Percentiles rank a stretch among this genome's conserved stretches.
These are phyloP conservation scores for Cornus florida DNA, from an alignment of 148 eudicot genomes.

Conservation along the genomic window DNA sequence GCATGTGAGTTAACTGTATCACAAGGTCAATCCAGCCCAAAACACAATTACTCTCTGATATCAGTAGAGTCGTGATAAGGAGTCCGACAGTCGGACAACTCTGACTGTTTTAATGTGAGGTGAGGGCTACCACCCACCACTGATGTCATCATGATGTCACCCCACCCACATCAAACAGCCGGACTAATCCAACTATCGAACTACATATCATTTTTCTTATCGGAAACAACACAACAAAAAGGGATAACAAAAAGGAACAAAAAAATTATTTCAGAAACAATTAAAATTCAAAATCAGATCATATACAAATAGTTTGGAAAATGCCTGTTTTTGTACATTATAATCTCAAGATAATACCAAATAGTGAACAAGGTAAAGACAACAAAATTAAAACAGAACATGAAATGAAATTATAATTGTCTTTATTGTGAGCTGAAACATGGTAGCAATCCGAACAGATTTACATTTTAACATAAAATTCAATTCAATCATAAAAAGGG, in stretches of 20 bases:
- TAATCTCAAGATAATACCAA: too few relatives aligned
- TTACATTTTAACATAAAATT: background rate
- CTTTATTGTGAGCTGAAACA: background rate
- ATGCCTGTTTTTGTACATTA: too few relatives aligned
- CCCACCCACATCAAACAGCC: too few relatives aligned
- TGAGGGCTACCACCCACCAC: too few relatives aligned
- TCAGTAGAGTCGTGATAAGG: too few relatives aligned
- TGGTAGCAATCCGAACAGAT: background rate
- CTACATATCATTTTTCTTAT: background rate
- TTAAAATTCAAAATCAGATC: background rate
- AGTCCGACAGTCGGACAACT: too few relatives aligned
- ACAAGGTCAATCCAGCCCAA: background rate
- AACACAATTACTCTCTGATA: too few relatives aligned
- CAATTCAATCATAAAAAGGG: background rate
- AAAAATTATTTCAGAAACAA: background rate
- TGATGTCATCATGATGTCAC: too few relatives aligned
- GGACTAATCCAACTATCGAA: too few relatives aligned
- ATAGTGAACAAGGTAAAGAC: background rate
- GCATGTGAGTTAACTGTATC: background rate
- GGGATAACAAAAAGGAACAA: too few relatives aligned
- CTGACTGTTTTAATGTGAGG: too few relatives aligned
- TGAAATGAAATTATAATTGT: background rate
- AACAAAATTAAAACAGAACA: too few relatives aligned
- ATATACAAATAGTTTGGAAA: background rate
- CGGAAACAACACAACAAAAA: background rate